Percentiles rank a stretch among this genome's conserved stretches.
phyloP scores from a whole-genome alignment of 306 rosid genomes.

The Urtica urens region DNA sequence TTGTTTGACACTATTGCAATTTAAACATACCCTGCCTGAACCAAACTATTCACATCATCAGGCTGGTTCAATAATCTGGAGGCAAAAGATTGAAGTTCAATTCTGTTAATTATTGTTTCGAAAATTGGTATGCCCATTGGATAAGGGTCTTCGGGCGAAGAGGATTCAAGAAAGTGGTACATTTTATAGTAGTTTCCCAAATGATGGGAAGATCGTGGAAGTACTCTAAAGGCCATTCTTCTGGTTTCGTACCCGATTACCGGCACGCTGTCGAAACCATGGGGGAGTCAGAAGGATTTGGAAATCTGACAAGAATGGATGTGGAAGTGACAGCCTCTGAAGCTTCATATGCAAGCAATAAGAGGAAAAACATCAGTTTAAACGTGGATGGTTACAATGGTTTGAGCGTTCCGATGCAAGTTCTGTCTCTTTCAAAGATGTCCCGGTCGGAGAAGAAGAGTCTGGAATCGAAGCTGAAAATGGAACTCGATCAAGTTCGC shows the following conservation, averaged over 20 bases:
- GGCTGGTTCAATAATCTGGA: constrained; percentile 7
- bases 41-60: constrained; percentile 13
- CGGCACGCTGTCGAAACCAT: constrained; percentile 79
- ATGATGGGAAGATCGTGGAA: constrained; percentile 81
- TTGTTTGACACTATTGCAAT: constrained; percentile 24
- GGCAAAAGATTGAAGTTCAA: constrained; percentile 1
- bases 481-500: constrained; percentile 73
- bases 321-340: constrained; percentile 38
- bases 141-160: constrained; percentile 28
- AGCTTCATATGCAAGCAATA: constrained; percentile 54
- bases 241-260: constrained; percentile 76
- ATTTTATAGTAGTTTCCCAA: constrained; percentile 24
- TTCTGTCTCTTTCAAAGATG: constrained; percentile 46
- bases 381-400: constrained; percentile 37
- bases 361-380: constrained; percentile 45
- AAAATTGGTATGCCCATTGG: constrained; percentile 53
- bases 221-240: constrained; percentile 64
- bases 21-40: constrained; percentile 15
- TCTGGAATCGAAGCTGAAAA: constrained; percentile 46
- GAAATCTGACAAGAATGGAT: constrained; percentile 64
- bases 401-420: constrained; percentile 53
- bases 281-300: constrained; percentile 88
- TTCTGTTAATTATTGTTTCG: constrained; percentile 21
- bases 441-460: constrained; percentile 53
- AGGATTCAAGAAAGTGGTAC: constrained; percentile 48